Evolutionary conservation across 2,329 filamentous ascomycete species (phyloP).

Genomic region (Chaetomiaceae sp.): DNA sequence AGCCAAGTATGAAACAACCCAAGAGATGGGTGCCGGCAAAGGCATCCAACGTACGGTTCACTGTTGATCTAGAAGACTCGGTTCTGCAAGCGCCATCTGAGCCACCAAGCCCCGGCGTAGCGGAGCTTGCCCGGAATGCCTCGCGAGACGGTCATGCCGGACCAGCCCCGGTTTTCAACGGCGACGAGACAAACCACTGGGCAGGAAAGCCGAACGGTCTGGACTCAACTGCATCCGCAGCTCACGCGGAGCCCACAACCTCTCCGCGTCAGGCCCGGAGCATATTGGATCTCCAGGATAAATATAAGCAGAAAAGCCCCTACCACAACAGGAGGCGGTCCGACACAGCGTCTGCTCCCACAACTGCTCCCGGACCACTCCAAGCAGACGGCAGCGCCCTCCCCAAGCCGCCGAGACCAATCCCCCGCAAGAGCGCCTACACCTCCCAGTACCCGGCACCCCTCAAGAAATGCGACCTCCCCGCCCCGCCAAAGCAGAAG

Average conservation of each 20-base stretch:
- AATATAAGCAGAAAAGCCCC: neutral
- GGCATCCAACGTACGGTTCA: conserved; percentile 8
- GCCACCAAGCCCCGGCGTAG: neutral
- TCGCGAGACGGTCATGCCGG: neutral
- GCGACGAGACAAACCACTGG: neutral
- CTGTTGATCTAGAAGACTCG: neutral
- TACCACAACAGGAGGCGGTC: neutral
- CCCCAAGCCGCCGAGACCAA: neutral
- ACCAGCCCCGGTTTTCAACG: neutral
- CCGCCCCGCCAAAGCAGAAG: neutral
- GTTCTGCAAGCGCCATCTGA: neutral
- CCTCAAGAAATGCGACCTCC: neutral
- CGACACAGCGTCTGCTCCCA: neutral
- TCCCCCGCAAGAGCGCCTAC: neutral
- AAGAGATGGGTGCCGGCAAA: conserved; percentile 6
- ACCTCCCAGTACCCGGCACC: neutral
- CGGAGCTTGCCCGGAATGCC: neutral
- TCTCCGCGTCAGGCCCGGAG: neutral
- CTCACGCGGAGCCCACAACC: neutral
- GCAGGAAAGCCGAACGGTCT: too few species aligned
- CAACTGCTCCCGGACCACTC: neutral
- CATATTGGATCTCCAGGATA: neutral
- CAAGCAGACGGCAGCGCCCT: conserved; percentile 2
- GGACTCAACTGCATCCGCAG: neutral
- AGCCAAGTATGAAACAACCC: neutral